Evolutionary conservation across 2,329 filamentous ascomycete species (phyloP).

Genomic region (Metarhizium sp.): DNA sequence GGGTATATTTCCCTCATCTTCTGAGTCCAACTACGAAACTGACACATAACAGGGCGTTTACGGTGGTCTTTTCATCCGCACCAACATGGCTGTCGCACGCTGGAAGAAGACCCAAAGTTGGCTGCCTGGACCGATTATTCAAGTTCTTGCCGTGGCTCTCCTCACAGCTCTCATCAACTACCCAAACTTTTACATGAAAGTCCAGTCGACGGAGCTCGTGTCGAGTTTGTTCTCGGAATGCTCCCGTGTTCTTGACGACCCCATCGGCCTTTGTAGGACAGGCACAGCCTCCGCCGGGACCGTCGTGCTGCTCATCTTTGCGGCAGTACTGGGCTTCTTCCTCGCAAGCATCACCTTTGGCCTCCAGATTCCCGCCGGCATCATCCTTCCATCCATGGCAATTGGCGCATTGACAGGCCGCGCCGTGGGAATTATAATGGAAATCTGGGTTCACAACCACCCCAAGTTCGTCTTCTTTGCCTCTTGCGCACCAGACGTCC

Average conservation of each 20-base stretch:
- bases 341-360: conserved; percentile 86
- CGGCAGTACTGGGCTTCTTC: conserved; percentile 74
- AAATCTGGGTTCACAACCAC: conserved; percentile 75
- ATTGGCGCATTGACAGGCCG: conserved; percentile 87
- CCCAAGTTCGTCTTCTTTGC: conserved; percentile 69
- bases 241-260: conserved; percentile 70
- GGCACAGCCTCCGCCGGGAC: conserved; percentile 75
- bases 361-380: conserved; percentile 86
- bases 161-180: conserved; percentile 87
- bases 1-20: conserved; percentile 32
- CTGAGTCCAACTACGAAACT: conserved; percentile 7
- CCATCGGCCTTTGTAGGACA: conserved; percentile 82
- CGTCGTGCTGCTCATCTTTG: conserved; percentile 73
- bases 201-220: conserved; percentile 84
- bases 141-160: conserved; percentile 72
- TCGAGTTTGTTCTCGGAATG: conserved; percentile 91
- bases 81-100: conserved; percentile 78
- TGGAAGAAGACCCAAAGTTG: conserved; percentile 63
- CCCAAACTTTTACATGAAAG: conserved; percentile 92
- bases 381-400: conserved; percentile 92
- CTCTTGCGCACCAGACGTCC: conserved; percentile 74
- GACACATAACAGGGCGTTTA: conserved; percentile 59
- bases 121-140: conserved; percentile 64
- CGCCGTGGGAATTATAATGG: conserved; percentile 79
- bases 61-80: conserved; percentile 86